Conservation (phyloP, 176 grass and related monocot species). For the Carex parvula region DNA sequence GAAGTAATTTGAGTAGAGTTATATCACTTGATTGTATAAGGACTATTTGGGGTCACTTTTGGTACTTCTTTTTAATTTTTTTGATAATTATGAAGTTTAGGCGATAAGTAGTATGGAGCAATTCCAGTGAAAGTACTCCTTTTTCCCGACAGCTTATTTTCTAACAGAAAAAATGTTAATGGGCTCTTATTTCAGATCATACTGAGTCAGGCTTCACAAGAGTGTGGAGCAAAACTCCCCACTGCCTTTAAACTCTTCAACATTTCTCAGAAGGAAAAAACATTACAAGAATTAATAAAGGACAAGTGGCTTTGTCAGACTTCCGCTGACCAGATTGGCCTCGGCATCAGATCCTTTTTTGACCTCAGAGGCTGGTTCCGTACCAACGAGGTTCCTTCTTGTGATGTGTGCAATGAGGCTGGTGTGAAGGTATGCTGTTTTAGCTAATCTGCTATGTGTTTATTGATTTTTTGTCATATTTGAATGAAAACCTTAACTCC, state of each 20-base stretch:
- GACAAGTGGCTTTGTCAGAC: conserved; percentile 66
- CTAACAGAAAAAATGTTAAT: conserved; percentile 1
- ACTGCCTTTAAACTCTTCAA: conserved; percentile 64
- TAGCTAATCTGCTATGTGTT: background rate
- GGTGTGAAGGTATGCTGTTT: conserved; percentile 62
- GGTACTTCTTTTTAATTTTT: conserved; percentile 21
- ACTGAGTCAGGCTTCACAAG: conserved; percentile 39
- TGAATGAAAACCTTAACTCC: background rate
- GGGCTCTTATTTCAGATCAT: conserved; percentile 39
- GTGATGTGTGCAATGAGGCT: conserved; percentile 86
- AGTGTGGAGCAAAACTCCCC: conserved; percentile 44
- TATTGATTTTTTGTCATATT: background rate
- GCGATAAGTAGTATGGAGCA: background rate
- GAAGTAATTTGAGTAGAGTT: background rate
- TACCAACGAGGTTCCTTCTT: conserved; percentile 64
- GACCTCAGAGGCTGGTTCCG: conserved; percentile 84
- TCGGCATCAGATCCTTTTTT: conserved; percentile 79
- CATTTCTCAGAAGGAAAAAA: conserved; percentile 79
- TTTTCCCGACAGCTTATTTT: conserved; percentile 6
- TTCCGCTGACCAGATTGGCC: conserved; percentile 55
- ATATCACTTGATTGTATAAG: background rate
- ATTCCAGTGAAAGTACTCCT: background rate
- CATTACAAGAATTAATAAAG: conserved; percentile 61
- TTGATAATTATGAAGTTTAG: background rate
- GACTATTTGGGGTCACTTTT: background rate